A percentile compares a stretch with the other conserved stretches of the same genome.
phyloP scores from a whole-genome alignment of 176 grass and related monocot genomes.

The Eleusine coracana region DNA sequence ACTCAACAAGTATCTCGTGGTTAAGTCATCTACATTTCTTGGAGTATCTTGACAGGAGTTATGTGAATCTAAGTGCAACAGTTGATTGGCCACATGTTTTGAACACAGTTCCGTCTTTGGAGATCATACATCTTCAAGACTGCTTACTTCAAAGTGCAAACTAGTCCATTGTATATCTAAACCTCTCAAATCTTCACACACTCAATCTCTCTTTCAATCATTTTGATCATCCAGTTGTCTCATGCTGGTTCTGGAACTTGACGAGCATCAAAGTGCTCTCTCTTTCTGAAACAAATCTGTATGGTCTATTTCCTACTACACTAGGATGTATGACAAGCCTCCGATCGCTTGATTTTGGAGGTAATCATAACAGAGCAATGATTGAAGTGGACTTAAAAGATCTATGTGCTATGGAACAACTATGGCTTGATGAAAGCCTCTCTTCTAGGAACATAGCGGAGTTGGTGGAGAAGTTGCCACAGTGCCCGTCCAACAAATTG shows the following conservation, averaged over 20 bases:
- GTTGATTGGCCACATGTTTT: too few species aligned
- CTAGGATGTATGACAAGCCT: neutral
- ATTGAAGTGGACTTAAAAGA: neutral
- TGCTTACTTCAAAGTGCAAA: too few species aligned
- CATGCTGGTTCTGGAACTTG: conserved; percentile 41
- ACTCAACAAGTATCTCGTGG: too few species aligned
- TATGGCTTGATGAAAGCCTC: neutral
- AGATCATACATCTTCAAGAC: too few species aligned
- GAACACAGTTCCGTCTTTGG: too few species aligned
- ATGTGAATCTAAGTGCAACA: too few species aligned
- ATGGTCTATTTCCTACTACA: neutral
- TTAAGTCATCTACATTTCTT: too few species aligned
- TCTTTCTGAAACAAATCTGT: neutral
- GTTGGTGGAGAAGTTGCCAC: neutral
- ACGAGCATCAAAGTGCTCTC: neutral
- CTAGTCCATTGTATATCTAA: neutral
- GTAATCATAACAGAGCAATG: neutral
- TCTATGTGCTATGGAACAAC: neutral
- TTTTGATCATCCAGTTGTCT: neutral
- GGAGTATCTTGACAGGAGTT: too few species aligned
- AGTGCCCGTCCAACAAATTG: too few species aligned
- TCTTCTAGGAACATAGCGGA: neutral
- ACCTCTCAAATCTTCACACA: neutral
- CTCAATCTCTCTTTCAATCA: neutral
- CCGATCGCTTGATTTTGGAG: neutral